Percentiles rank a stretch among this genome's conserved stretches.
phyloP scores from a whole-genome alignment of 306 rosid species.

The Medicago ruthenica region DNA sequence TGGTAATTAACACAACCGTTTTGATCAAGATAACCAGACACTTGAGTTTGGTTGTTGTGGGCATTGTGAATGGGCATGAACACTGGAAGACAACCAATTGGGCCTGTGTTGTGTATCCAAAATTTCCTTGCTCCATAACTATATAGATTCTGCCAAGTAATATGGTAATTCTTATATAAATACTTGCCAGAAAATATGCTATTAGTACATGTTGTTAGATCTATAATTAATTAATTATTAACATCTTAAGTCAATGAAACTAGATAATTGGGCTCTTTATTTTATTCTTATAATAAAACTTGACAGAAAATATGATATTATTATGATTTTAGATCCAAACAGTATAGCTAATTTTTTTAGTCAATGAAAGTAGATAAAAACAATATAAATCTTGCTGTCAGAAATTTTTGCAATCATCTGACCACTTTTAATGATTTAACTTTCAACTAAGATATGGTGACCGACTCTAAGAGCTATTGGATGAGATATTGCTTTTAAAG shows the following conservation, averaged over 20 bases:
- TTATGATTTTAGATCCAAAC: too few relatives aligned
- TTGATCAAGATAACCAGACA: conserved; percentile 54
- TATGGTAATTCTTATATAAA: not conserved
- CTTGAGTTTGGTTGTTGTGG: conserved; percentile 16
- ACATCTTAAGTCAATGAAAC: too few relatives aligned
- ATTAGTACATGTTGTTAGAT: too few relatives aligned
- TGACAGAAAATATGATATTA: not conserved
- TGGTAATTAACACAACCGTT: conserved; percentile 64
- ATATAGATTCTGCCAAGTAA: conserved; percentile 51
- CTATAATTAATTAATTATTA: too few relatives aligned
- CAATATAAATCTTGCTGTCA: not conserved
- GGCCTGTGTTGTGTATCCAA: conserved; percentile 92
- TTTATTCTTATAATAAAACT: too few relatives aligned
- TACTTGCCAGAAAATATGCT: too few relatives aligned
- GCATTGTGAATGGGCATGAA: conserved; percentile 52
- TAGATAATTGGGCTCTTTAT: too few relatives aligned
- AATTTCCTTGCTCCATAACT: conserved; percentile 66
- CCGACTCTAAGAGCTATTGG: too few relatives aligned
- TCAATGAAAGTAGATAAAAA: too few relatives aligned
- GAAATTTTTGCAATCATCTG: not conserved
- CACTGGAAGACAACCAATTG: conserved; percentile 76
- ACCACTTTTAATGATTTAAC: not conserved
- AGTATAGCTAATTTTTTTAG: too few relatives aligned
- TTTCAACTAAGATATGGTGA: too few relatives aligned
- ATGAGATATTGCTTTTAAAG: too few relatives aligned